Evolutionary conservation across 2,329 filamentous ascomycete genomes (phyloP).

Genomic region (Colletotrichum graminicola): DNA sequence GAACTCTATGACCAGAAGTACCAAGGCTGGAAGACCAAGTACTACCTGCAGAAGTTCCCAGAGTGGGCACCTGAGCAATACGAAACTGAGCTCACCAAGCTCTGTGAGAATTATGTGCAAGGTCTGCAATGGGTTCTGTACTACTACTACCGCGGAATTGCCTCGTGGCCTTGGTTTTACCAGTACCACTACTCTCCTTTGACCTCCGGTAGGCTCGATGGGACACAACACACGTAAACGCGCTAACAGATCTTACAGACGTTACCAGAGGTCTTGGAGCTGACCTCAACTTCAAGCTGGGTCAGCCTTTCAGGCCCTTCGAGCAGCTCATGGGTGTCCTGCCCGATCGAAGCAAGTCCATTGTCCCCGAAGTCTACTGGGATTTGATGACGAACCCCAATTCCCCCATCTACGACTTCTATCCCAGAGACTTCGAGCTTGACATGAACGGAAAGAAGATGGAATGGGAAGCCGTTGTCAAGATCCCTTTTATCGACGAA

Average conservation of each 20-base stretch:
- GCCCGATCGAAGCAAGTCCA: conserved; percentile 96
- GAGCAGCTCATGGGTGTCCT: conserved; percentile 99
- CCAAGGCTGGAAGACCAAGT: conserved; percentile 91
- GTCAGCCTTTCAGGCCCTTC: conserved; percentile 93
- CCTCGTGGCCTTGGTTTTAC: conserved; percentile 99
- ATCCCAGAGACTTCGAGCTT: conserved; percentile 94
- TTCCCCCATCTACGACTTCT: conserved; percentile 97
- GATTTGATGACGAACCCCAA: conserved; percentile 90
- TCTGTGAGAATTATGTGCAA: conserved; percentile 97
- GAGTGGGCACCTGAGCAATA: conserved; percentile 87
- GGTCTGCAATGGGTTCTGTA: conserved; percentile 97
- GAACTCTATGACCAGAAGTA: conserved; percentile 93
- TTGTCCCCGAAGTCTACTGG: conserved; percentile 89
- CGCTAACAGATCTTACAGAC: conserved; percentile 65
- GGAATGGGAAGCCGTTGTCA: conserved; percentile 99
- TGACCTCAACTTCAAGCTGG: conserved; percentile 91
- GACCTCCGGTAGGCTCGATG: conserved; percentile 76
- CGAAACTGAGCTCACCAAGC: conserved; percentile 77
- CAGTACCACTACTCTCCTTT: conserved; percentile 96
- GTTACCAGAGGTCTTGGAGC: conserved; percentile 89
- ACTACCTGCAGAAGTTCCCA: conserved; percentile 89
- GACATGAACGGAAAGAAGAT: conserved; percentile 99
- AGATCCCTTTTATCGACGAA: conserved; percentile 99
- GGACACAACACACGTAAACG: conserved; percentile 44
- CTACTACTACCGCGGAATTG: conserved; percentile 98